phyloP scores from a whole-genome alignment of 2,329 filamentous ascomycete genomes.

The Colletotrichum spaethianum region DNA sequence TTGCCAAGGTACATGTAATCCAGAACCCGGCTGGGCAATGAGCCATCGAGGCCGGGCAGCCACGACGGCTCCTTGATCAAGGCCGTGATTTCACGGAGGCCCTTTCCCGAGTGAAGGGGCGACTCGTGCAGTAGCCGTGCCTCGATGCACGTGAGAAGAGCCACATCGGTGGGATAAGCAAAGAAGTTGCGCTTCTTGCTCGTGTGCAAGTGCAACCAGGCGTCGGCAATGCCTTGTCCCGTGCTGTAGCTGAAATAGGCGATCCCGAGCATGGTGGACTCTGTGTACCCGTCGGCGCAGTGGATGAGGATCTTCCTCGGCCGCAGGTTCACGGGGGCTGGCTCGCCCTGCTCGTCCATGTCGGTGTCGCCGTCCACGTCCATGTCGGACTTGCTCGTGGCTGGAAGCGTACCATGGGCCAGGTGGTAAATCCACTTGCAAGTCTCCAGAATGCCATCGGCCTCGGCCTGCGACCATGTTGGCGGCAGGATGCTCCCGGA shows the following conservation, averaged over 20 bases:
- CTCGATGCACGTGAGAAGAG: constrained; percentile 83
- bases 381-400: constrained; percentile 42
- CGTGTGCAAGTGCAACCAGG: constrained; percentile 89
- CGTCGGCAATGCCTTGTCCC: constrained; percentile 82
- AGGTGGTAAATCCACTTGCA: constrained; percentile 92
- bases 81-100: constrained; percentile 66
- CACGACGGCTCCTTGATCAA: constrained; percentile 79
- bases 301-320: constrained; percentile 87
- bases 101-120: constrained; percentile 66
- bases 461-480: constrained; percentile 85
- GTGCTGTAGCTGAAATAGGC: constrained; percentile 96
- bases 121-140: constrained; percentile 81
- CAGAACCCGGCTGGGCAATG: constrained; percentile 88
- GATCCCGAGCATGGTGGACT: constrained; percentile 89
- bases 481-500: constrained; percentile 93
- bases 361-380: constrained; percentile 69
- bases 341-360: constrained; percentile 57
- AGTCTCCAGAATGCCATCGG: constrained; percentile 86
- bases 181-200: constrained; percentile 93
- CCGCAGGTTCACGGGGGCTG: constrained; percentile 44
- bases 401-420: constrained; percentile 73
- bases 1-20: constrained; percentile 98
- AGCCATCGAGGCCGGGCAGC: constrained; percentile 89
- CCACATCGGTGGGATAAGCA: constrained; percentile 91
- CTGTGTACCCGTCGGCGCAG: constrained; percentile 96